Evolutionary conservation across 495 filamentous ascomycete genomes (phyloP).

Genomic region (Podospora pseudopauciseta): DNA sequence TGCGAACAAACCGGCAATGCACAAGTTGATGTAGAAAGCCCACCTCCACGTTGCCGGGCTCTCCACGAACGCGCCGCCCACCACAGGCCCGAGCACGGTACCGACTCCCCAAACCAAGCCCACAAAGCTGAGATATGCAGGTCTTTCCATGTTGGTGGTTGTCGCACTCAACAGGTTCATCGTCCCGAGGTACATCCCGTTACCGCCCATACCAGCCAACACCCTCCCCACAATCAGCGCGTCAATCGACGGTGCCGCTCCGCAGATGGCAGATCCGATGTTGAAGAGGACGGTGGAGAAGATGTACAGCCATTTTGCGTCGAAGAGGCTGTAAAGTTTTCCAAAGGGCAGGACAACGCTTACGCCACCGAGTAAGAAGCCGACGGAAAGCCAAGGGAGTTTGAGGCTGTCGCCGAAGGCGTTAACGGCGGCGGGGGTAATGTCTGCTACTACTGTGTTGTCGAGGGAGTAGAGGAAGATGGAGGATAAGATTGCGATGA

Average conservation of each 20-base stretch:
- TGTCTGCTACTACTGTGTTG: conserved; percentile 58
- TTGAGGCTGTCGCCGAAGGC: conserved; percentile 46
- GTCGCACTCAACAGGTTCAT: conserved; percentile 44
- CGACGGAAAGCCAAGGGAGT: conserved; percentile 53
- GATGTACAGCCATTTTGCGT: conserved; percentile 55
- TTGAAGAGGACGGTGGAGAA: conserved; percentile 48
- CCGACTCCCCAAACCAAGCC: conserved; percentile 51
- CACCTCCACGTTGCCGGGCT: conserved; percentile 53
- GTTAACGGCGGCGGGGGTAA: conserved; percentile 49
- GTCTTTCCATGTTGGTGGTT: conserved; percentile 45
- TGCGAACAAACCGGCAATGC: conserved; percentile 49
- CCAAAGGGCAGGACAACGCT: conserved; percentile 38
- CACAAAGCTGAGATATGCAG: conserved; percentile 44
- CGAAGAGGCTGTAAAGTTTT: conserved; percentile 50
- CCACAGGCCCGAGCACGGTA: conserved; percentile 54
- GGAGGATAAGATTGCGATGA: conserved; percentile 45
- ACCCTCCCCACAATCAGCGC: conserved; percentile 52
- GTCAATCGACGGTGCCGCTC: conserved; percentile 24
- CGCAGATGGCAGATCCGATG: conserved; percentile 50
- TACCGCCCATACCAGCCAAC: conserved; percentile 41
- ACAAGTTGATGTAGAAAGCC: conserved; percentile 70
- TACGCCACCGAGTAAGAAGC: conserved; percentile 41
- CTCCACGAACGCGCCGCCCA: conserved; percentile 60
- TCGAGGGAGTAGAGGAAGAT: conserved; percentile 56
- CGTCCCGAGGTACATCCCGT: conserved; percentile 48